A percentile compares a stretch with the other conserved stretches of the same genome.
phyloP scores from a whole-genome alignment of 495 filamentous ascomycete genomes.

The Penicillium steckii region DNA sequence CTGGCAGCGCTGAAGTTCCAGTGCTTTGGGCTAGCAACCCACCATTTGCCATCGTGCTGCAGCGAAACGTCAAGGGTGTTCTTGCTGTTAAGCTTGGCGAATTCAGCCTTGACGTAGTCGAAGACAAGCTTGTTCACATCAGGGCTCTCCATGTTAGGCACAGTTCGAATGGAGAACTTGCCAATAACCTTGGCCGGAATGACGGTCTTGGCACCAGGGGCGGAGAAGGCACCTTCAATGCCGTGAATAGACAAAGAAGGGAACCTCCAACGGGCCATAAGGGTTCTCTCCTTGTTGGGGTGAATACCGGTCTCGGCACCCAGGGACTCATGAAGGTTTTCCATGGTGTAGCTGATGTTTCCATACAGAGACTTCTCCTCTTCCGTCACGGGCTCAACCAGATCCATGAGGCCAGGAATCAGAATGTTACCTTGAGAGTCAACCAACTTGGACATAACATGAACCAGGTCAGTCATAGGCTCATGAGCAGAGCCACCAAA shows the following conservation, averaged over 20 bases:
- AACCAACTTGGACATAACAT: constrained; percentile 76
- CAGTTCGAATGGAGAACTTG: constrained; percentile 97
- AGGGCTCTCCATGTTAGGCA: constrained; percentile 94
- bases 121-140: constrained; percentile 82
- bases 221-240: constrained; percentile 92
- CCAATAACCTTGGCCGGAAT: constrained; percentile 96
- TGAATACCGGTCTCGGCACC: constrained; percentile 84
- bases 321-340: constrained; percentile 86
- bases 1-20: constrained; percentile 95
- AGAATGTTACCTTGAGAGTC: constrained; percentile 86
- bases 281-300: constrained; percentile 77
- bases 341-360: constrained; percentile 89
- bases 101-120: constrained; percentile 73
- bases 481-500: constrained; percentile 95
- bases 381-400: constrained; percentile 81
- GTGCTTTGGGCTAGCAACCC: constrained; percentile 94
- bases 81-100: constrained; percentile 82
- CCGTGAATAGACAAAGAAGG: constrained; percentile 96
- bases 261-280: constrained; percentile 95
- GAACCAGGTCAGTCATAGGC: constrained; percentile 94
- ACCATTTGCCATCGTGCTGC: constrained; percentile 94
- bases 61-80: constrained; percentile 80
- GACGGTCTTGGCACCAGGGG: constrained; percentile 93
- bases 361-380: constrained; percentile 86
- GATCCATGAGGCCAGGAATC: constrained; percentile 84